phyloP scores from a whole-genome alignment of 768 basidiomycete genomes.

The Gautieria morchelliformis region DNA sequence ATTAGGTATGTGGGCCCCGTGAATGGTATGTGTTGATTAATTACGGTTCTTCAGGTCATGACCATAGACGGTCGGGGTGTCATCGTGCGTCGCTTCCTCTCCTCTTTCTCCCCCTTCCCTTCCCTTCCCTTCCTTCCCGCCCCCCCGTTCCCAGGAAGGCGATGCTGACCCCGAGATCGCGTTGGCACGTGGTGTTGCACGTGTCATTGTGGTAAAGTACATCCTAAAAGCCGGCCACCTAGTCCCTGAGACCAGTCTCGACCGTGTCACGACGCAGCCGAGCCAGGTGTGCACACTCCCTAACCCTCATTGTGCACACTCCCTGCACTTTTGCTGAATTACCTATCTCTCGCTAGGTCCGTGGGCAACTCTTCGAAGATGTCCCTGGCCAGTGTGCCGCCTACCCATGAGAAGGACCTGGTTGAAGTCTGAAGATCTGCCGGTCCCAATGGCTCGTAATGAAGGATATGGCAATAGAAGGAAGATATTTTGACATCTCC shows the following conservation, averaged over 20 bases:
- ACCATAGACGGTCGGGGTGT: constrained; percentile 88
- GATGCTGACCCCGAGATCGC: constrained; percentile 95
- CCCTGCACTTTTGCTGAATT: no score
- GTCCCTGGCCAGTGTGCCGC: constrained; percentile 56
- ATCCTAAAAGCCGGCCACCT: constrained; percentile 77
- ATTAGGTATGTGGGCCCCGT: constrained; percentile 36
- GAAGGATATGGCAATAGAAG: no score
- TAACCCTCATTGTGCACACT: no score
- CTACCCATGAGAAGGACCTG: constrained; percentile 70
- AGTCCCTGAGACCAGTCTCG: constrained; percentile 52
- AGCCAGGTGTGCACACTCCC: constrained; percentile 31
- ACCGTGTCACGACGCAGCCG: constrained; percentile 69
- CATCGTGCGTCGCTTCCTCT: constrained; percentile 45
- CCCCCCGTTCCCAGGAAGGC: constrained; percentile 82
- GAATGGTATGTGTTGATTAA: neutral
- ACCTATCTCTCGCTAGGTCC: constrained; percentile 32
- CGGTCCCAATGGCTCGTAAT: no score
- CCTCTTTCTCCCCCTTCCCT: no score
- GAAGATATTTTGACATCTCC: no score
- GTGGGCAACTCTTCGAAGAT: constrained; percentile 32
- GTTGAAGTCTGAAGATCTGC: constrained; percentile 21
- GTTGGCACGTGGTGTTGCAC: no score
- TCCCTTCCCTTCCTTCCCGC: no score
- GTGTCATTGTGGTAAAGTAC: no score
- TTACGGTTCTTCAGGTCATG: constrained; percentile 45